Base-by-base conservation (phyloP, 176 grass and related monocot genomes). In the Bromus sterilis region DNA sequence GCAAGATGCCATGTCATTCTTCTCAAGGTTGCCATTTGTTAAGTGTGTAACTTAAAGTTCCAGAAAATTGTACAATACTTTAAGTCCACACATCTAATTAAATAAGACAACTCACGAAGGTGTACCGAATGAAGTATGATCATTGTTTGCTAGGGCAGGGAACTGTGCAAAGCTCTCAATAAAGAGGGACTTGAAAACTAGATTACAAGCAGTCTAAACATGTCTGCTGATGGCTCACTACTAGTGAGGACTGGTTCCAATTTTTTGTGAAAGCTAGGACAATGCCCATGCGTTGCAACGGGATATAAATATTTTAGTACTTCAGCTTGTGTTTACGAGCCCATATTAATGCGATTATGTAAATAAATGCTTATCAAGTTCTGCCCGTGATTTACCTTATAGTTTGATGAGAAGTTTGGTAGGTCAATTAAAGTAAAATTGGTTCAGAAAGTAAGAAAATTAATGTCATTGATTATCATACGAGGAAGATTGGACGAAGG, bases 61-160 rank as follows among this genome's bases (percentile, higher is more conserved):
- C 7, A 67, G 51, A 74, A 58, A 44, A 69, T 68, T 68, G 35
- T 26, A 28, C 21, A 43, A 58, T 84, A 77, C 70, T 75, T 75
- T 65, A 77, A 84, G 61, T 36, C 34, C 14, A 26, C 82, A 69
- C 41, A 30, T 26, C 62, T 44, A 30, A 49, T 67, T 56, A 25
- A 84, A 34, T 20, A 73, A 20, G 14, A 1, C 48, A 49, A 73
- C 21, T 43, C 76, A 49, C 78, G 20, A 71, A 58, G 24, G 9
- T 31, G 37, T 69, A 57, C 31, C 41, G 9, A 85, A 70, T 71
- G 64, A 21, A 56, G 13, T 70, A 67, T 15, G 34, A 51, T 39
- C 61, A 16, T 56, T 71, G 26, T 42, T 31, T 55, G 53, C 35
- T 60, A 51, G 26, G 36, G 62, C 41, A 84, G 26, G 28, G 56